Evolutionary conservation across 2,329 filamentous ascomycete species (phyloP).

Genomic region (Plectosphaerella plurivora): DNA sequence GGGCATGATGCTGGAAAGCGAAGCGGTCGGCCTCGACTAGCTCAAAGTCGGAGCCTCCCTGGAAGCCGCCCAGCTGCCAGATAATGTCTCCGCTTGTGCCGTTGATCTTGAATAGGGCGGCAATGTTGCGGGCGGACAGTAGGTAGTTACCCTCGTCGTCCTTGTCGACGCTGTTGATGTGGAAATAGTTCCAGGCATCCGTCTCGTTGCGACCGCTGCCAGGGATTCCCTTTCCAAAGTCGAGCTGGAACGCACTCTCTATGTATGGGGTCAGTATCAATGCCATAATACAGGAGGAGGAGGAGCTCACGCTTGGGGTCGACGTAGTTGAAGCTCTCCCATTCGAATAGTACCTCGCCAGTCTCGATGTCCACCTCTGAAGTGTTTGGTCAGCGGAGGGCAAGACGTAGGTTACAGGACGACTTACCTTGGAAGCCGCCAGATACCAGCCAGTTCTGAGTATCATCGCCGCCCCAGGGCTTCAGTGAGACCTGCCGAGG

Average conservation of each 20-base stretch:
- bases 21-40: constrained; percentile 30
- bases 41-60: constrained; percentile 37
- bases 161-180: constrained; percentile 53
- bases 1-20: constrained; percentile 48
- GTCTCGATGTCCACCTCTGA: constrained; percentile 45
- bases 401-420: not conserved
- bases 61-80: constrained; percentile 48
- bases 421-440: constrained; percentile 23
- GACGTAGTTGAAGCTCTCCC: constrained; percentile 20
- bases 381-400: too few species aligned
- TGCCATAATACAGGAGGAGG: too few species aligned
- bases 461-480: constrained; percentile 15
- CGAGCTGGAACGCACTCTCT: too few species aligned
- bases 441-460: constrained; percentile 22
- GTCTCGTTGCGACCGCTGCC: not conserved
- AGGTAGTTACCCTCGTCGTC: constrained; percentile 45
- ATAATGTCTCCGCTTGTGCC: constrained; percentile 41
- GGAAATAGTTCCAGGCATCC: constrained; percentile 48
- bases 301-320: constrained; percentile 5
- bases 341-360: constrained; percentile 43
- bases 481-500: not conserved
- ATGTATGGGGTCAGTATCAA: too few species aligned
- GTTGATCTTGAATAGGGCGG: constrained; percentile 41
- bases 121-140: constrained; percentile 45
- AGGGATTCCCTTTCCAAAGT: not conserved